These are phyloP conservation scores for Plantago coronopus DNA, from an alignment of 305 asterid genomes.

Conservation along the genomic window DNA sequence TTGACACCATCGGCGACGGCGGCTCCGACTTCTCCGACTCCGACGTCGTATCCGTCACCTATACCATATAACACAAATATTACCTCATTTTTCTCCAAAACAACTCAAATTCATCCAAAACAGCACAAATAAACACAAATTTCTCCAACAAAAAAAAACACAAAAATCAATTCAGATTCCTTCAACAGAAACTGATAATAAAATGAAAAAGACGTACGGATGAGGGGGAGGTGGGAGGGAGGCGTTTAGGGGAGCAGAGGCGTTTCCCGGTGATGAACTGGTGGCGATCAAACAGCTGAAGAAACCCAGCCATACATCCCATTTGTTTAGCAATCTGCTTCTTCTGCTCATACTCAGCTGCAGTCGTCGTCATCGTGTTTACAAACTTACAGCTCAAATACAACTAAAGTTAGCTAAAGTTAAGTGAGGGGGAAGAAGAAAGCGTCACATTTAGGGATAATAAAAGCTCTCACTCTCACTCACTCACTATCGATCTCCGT, in stretches of 20 bases:
- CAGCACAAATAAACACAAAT: not conserved
- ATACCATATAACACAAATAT: too few species aligned
- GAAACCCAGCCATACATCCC: slow-evolving; percentile 90
- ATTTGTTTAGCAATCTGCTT: slow-evolving; percentile 54
- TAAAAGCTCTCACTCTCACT: slow-evolving; percentile 14
- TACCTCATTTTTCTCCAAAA: too few species aligned
- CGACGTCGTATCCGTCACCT: slow-evolving; percentile 34
- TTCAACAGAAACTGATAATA: slow-evolving; percentile 23
- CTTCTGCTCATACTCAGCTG: slow-evolving; percentile 39
- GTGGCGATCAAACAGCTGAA: slow-evolving; percentile 80
- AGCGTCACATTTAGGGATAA: slow-evolving; percentile 29
- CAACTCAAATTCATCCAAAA: not conserved
- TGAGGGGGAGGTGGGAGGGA: slow-evolving; percentile 55
- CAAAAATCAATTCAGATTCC: not conserved
- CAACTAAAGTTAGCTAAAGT: too few species aligned
- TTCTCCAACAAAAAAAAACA: not conserved
- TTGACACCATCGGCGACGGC: slow-evolving; percentile 40
- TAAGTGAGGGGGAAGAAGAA: too few species aligned
- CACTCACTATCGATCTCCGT: not conserved
- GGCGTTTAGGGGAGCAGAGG: slow-evolving; percentile 54
- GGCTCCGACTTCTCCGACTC: slow-evolving; percentile 49
- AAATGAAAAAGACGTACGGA: slow-evolving; percentile 63
- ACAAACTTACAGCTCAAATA: too few species aligned
- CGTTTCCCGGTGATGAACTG: slow-evolving; percentile 64
- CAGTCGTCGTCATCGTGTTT: slow-evolving; percentile 37